A percentile compares a stretch with the other conserved stretches of the same genome.
Evolutionary conservation across 2,329 filamentous ascomycete genomes (phyloP).

Genomic region (Aspergillus brunneoviolaceus): DNA sequence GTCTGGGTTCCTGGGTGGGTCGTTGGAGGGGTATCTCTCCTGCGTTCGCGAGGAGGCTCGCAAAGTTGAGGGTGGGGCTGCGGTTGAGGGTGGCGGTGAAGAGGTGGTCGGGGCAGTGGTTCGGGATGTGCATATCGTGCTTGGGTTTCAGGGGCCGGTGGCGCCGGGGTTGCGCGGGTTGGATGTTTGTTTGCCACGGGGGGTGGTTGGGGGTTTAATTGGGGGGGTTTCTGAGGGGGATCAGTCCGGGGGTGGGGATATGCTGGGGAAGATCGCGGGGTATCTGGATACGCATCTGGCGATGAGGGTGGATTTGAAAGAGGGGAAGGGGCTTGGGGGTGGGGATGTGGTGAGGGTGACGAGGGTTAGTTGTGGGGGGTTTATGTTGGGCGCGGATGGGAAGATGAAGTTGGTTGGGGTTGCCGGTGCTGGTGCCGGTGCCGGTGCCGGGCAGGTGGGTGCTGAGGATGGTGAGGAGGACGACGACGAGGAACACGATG

Average conservation of each 20-base stretch:
- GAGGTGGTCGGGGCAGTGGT: slow-evolving; percentile 17
- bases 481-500: slow-evolving; percentile 21
- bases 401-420: slow-evolving; percentile 37
- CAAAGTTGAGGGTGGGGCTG: slow-evolving; percentile 20
- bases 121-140: slow-evolving; percentile 41
- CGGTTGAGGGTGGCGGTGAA: slow-evolving; percentile 10
- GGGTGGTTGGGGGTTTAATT: slow-evolving; percentile 25
- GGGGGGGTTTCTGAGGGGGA: slow-evolving; percentile 9
- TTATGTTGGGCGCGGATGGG: slow-evolving; percentile 41
- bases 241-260: slow-evolving; percentile 9
- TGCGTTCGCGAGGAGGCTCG: neutral
- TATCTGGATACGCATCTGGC: slow-evolving; percentile 42
- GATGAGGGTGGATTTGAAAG: slow-evolving; percentile 37
- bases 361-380: slow-evolving; percentile 40
- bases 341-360: slow-evolving; percentile 38
- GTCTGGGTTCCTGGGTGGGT: slow-evolving; percentile 45
- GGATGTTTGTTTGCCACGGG: slow-evolving; percentile 36
- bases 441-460: slow-evolving; percentile 1
- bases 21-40: slow-evolving; percentile 42
- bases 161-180: slow-evolving; percentile 36
- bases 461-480: slow-evolving; percentile 19
- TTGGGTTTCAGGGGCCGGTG: slow-evolving; percentile 38
- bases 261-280: slow-evolving; percentile 31
- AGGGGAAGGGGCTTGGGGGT: slow-evolving; percentile 22
- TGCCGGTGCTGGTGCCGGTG: slow-evolving; percentile 15